Percentiles rank a stretch among this genome's conserved stretches.
phyloP scores from a whole-genome alignment of 2,329 filamentous ascomycete genomes.

The Xylariaceae sp. region DNA sequence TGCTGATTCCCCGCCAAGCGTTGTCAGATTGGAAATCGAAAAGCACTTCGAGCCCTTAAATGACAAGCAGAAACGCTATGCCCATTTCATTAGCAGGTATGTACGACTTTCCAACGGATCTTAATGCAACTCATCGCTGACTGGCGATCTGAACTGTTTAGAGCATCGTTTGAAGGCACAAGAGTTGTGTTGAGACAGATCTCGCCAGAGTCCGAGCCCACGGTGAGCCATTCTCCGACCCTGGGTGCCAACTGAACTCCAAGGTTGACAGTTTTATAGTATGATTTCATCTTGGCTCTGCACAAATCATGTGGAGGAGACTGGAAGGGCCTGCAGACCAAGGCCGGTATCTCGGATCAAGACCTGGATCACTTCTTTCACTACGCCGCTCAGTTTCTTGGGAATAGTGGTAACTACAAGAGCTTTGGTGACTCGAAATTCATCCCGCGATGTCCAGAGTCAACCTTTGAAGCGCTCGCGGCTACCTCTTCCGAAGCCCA shows the following conservation, averaged over 20 bases:
- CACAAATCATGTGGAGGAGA: conserved; percentile 64
- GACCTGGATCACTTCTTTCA: conserved; percentile 68
- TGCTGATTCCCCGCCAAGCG: conserved; percentile 82
- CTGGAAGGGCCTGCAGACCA: conserved; percentile 63
- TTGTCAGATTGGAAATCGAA: conserved; percentile 85
- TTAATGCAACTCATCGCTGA: not conserved
- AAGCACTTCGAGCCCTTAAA: conserved; percentile 81
- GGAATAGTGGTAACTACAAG: conserved; percentile 82
- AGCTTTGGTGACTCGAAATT: conserved; percentile 84
- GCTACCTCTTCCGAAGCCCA: conserved; percentile 56
- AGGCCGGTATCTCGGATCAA: conserved; percentile 60
- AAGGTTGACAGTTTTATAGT: conserved; percentile 35
- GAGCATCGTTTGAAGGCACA: conserved; percentile 72
- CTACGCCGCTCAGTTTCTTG: conserved; percentile 74
- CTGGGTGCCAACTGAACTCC: conserved; percentile 3
- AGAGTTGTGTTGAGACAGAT: conserved; percentile 77
- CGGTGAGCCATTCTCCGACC: conserved; percentile 34
- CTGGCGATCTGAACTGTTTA: conserved; percentile 30
- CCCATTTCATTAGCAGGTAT: conserved; percentile 81
- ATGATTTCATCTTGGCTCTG: conserved; percentile 72
- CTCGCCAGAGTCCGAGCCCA: conserved; percentile 75
- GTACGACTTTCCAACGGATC: conserved; percentile 8
- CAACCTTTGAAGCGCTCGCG: conserved; percentile 62
- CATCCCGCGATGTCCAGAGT: conserved; percentile 65
- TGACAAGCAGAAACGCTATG: conserved; percentile 80